Evolutionary conservation across 2,329 filamentous ascomycete genomes (phyloP).

Genomic region (Trichoderma polysporum): DNA sequence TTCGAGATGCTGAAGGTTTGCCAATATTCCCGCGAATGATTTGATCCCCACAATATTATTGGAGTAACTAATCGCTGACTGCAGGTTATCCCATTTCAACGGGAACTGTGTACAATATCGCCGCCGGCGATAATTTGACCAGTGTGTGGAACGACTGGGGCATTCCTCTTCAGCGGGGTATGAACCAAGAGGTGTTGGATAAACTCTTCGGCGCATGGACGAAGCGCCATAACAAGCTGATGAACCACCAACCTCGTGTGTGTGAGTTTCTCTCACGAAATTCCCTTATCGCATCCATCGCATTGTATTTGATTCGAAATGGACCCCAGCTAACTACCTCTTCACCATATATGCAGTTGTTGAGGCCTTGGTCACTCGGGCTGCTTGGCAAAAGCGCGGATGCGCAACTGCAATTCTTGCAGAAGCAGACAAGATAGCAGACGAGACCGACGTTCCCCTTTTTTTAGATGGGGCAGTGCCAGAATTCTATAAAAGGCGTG

Average conservation of each 20-base stretch:
- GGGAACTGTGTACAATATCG: background rate
- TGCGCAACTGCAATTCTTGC: background rate
- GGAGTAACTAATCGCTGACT: background rate
- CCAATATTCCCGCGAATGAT: background rate
- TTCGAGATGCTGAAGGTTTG: background rate
- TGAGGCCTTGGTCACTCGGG: background rate
- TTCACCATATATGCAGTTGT: background rate
- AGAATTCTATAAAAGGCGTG: background rate
- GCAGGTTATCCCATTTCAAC: background rate
- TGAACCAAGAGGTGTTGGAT: background rate
- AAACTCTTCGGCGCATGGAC: background rate
- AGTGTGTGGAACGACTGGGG: background rate
- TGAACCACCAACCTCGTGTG: background rate
- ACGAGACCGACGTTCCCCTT: background rate
- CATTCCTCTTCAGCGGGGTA: background rate
- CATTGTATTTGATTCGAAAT: background rate
- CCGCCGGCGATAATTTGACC: background rate
- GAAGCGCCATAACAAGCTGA: background rate
- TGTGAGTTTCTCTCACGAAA: background rate
- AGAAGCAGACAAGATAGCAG: background rate
- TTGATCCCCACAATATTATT: background rate
- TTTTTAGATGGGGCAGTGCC: background rate
- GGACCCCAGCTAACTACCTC: background rate
- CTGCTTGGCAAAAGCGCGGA: background rate
- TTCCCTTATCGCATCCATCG: background rate